A percentile compares a stretch with the other conserved stretches of the same genome.
Evolutionary conservation across 2,329 filamentous ascomycete species (phyloP).

Genomic region (Monilinia vaccinii-corymbosi): DNA sequence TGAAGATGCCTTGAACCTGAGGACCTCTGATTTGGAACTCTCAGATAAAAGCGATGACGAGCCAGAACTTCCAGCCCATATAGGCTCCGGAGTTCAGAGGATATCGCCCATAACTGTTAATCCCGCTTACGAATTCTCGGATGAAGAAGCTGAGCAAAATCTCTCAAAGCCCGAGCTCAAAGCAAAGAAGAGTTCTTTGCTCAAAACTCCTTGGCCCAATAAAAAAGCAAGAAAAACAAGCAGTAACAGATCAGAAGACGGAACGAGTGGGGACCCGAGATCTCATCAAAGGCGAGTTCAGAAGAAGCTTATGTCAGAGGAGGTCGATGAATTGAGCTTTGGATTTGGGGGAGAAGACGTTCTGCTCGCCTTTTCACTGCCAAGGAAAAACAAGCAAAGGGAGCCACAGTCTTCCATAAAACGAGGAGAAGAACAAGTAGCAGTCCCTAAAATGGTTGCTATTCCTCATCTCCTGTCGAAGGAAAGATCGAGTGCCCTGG

Average conservation of each 20-base stretch:
- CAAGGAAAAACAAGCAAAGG: background rate
- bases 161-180: background rate
- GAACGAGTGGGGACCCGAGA: background rate
- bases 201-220: background rate
- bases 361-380: slow-evolving; percentile 17
- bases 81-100: background rate
- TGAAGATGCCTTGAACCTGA: background rate
- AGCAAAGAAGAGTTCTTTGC: background rate
- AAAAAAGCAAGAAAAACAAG: background rate
- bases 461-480: background rate
- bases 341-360: slow-evolving; percentile 16
- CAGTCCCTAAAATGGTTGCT: background rate
- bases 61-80: background rate
- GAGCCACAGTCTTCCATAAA: background rate
- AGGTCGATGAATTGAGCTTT: slow-evolving; percentile 26
- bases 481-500: background rate
- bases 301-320: slow-evolving; percentile 12
- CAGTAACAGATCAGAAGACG: background rate
- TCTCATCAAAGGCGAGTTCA: slow-evolving; percentile 1
- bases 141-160: slow-evolving; percentile 3
- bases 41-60: background rate
- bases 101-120: background rate
- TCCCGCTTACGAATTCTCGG: slow-evolving; percentile 6
- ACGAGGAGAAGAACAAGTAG: background rate
- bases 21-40: background rate